phyloP scores from a whole-genome alignment of 371 early-diverging fungal species.

The Synchytrium microbalum region DNA sequence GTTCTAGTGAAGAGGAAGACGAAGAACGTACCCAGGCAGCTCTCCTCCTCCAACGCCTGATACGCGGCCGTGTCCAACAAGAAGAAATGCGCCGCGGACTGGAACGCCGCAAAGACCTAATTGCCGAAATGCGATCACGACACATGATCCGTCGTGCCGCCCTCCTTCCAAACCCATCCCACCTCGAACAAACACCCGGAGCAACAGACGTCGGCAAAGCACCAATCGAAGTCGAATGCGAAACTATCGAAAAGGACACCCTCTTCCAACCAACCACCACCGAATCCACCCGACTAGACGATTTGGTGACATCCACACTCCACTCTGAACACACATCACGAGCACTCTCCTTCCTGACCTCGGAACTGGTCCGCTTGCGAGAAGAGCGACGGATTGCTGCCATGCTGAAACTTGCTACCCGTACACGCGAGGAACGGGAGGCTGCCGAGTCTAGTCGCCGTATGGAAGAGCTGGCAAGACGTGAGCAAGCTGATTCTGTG shows the following conservation, averaged over 20 bases:
- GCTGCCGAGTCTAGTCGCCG: constrained; percentile 40
- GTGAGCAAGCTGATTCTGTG: constrained; percentile 36
- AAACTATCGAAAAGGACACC: neutral
- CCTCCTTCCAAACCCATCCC: neutral
- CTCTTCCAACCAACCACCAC: constrained; percentile 1
- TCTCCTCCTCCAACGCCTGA: constrained; percentile 38
- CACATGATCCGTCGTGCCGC: constrained; percentile 23
- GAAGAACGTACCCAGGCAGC: constrained; percentile 39
- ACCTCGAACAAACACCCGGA: neutral
- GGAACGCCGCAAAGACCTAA: constrained; percentile 35
- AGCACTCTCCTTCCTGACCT: constrained; percentile 40
- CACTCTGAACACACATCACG: constrained; percentile 34
- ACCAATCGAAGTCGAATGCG: neutral
- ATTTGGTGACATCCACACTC: constrained; percentile 9
- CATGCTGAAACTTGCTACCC: constrained; percentile 42
- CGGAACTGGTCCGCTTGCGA: constrained; percentile 40
- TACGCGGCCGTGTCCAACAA: constrained; percentile 41
- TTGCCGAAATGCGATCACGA: constrained; percentile 36
- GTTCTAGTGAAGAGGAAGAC: constrained; percentile 20
- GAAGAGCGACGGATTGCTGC: constrained; percentile 40
- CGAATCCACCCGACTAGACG: neutral
- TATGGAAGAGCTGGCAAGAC: constrained; percentile 33
- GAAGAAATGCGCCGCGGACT: constrained; percentile 42
- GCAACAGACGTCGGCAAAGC: constrained; percentile 9
- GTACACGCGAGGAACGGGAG: constrained; percentile 42